phyloP scores from a whole-genome alignment of 345 rosid species.

The Atalantia buxifolia region DNA sequence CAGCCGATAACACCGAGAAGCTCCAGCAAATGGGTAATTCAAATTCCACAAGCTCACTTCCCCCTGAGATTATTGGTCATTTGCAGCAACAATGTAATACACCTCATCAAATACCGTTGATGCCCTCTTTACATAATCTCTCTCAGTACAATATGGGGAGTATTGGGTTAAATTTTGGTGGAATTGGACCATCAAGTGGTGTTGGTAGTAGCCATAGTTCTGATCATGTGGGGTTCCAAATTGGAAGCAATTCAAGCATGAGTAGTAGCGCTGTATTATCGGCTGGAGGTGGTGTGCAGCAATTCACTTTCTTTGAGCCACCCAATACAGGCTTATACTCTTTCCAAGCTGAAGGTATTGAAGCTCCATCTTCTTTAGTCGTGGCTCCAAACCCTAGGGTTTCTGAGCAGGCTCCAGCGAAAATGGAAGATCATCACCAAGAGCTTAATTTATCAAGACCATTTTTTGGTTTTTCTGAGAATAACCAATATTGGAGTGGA shows the following conservation, averaged over 20 bases:
- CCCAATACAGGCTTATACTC: constrained; percentile 26
- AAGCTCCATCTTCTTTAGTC: constrained; percentile 35
- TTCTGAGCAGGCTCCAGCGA: constrained; percentile 50
- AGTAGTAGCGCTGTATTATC: constrained; percentile 23
- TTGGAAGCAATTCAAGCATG: constrained; percentile 33
- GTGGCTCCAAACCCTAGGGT: constrained; percentile 47
- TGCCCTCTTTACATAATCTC: constrained; percentile 42
- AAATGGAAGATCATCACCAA: constrained; percentile 46
- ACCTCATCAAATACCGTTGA: constrained; percentile 47
- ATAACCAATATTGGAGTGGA: constrained; percentile 47
- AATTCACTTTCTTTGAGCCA: constrained; percentile 51
- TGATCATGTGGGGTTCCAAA: constrained; percentile 43
- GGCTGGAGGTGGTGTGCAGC: constrained; percentile 35
- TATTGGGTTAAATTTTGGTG: constrained; percentile 53
- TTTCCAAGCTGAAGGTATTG: constrained; percentile 42
- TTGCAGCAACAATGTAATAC: constrained; percentile 19
- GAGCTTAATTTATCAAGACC: constrained; percentile 38
- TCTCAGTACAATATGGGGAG: constrained; percentile 44
- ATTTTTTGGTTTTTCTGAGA: constrained; percentile 29
- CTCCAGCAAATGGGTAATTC: constrained; percentile 27
- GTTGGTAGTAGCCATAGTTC: constrained; percentile 17
- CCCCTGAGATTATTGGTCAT: constrained; percentile 40
- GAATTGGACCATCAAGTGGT: constrained; percentile 27
- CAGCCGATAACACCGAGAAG: neutral
- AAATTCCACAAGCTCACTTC: constrained; percentile 27